Percentiles rank a stretch among this genome's conserved stretches.
phyloP scores from a whole-genome alignment of 129 eudicot genomes.

The Pulicaria dysenterica region DNA sequence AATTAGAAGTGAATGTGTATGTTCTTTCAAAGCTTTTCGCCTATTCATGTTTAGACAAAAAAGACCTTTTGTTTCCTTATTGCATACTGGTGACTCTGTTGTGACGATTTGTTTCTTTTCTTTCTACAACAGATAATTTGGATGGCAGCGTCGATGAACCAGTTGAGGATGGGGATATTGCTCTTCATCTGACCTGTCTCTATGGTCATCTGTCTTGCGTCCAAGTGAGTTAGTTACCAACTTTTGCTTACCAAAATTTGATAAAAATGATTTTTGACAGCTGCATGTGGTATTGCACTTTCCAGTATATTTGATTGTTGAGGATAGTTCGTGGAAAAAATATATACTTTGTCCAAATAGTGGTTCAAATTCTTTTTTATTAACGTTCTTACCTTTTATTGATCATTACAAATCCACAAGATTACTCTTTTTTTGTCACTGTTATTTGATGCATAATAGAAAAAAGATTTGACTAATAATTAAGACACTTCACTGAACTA shows the following conservation, averaged over 20 bases:
- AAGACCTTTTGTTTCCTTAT: background rate
- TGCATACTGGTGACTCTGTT: background rate
- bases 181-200: conserved; percentile 90
- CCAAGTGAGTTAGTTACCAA: conserved; percentile 50
- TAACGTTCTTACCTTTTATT: background rate
- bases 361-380: background rate
- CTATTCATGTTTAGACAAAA: background rate
- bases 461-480: background rate
- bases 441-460: background rate
- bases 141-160: conserved; percentile 79
- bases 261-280: background rate
- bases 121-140: conserved; percentile 57
- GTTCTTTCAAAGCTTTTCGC: too few relatives aligned
- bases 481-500: background rate
- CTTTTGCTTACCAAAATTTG: background rate
- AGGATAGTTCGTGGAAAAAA: conserved; percentile 3
- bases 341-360: background rate
- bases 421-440: background rate
- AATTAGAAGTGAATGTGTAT: too few relatives aligned
- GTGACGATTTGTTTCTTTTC: background rate
- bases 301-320: background rate
- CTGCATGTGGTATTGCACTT: background rate
- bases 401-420: background rate
- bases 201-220: conserved; percentile 86
- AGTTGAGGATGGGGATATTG: conserved; percentile 92